phyloP scores from a whole-genome alignment of 2,329 filamentous ascomycete species.

The Acrodontium crateriforme region DNA sequence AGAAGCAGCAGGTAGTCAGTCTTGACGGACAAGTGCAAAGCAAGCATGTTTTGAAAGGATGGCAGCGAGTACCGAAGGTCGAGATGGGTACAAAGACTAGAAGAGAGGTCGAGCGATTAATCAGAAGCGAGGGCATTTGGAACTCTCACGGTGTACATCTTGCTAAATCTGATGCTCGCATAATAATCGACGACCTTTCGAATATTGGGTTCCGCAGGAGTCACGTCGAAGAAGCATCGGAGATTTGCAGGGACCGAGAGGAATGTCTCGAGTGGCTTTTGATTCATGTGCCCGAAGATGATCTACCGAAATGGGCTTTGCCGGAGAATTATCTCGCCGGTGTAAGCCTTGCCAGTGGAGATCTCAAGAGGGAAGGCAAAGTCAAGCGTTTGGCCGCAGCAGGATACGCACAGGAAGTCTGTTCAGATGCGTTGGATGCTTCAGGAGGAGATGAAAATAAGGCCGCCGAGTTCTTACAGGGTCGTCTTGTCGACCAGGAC shows the following conservation, averaged over 20 bases:
- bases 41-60: slow-evolving; percentile 43
- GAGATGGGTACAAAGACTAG: slow-evolving; percentile 81
- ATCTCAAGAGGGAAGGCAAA: slow-evolving; percentile 66
- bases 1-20: slow-evolving; percentile 41
- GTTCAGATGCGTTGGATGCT: slow-evolving; percentile 60
- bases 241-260: slow-evolving; percentile 78
- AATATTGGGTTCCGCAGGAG: slow-evolving; percentile 77
- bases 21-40: slow-evolving; percentile 24
- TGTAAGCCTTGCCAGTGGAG: slow-evolving; percentile 68
- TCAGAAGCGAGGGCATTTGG: slow-evolving; percentile 71
- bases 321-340: slow-evolving; percentile 87
- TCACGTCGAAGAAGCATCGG: slow-evolving; percentile 77
- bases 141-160: slow-evolving; percentile 66
- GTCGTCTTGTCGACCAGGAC: slow-evolving; percentile 40
- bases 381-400: slow-evolving; percentile 69
- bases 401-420: slow-evolving; percentile 77
- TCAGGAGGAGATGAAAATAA: slow-evolving; percentile 57
- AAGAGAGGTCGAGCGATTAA: slow-evolving; percentile 61
- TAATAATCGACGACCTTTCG: slow-evolving; percentile 58
- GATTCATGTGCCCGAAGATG: slow-evolving; percentile 93
- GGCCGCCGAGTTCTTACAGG: slow-evolving; percentile 69
- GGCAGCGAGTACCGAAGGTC: slow-evolving; percentile 75
- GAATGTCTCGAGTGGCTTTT: slow-evolving; percentile 92
- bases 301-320: slow-evolving; percentile 81
- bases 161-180: slow-evolving; percentile 39